Evolutionary conservation across 192 early-diverging fungal genomes (phyloP), one percentile per base, ranked within the genome.

Genomic region (Umbelopsis sp.): DNA sequence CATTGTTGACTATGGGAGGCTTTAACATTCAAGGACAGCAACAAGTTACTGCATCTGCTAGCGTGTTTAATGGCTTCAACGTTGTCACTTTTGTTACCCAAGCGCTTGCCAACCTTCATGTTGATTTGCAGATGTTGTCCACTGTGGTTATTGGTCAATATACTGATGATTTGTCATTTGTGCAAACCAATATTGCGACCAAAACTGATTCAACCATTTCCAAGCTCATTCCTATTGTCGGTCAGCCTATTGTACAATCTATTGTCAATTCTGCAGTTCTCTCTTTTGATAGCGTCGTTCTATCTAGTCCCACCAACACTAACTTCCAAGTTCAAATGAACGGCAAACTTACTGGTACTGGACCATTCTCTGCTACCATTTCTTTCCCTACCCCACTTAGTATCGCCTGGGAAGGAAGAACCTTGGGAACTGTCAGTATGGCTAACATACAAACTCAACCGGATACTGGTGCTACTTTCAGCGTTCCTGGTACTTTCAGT

Each of bases 191-290:
- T 36, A 82, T 88, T 21, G 71, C 82, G 20, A 78, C 78, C 49
- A 21, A 50, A 25, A 81, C 84, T 17, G 87, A 88, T 71, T 54
- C 67, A 22, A 75, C 82, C 7, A 76, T 88, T 73, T 54, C 74
- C 51, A 77, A 77, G 43, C 72, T 88, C 12, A 80, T 86, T 34
- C 82, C 85, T 43, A 76, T 84, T 53, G 80, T 89, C 45, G 85
- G 82, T 62, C 81, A 79, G 36, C 87, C 87, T 24, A 82, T 88
- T 71, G 87, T 85, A 12, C 83, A 84, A 74, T 51, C 74, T 5
- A 81, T 88, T 73, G 81, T 88, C 34, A 65, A 66, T 67, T 69
- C 29, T 49, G 74, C 82, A 2, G 26, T 29, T 9, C 74, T 86
- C 36, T 69, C 70, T 34, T 83, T 85, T 66, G 70, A 83, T 10